A percentile compares a stretch with the other conserved stretches of the same genome.
Evolutionary conservation across 2,329 filamentous ascomycete species (phyloP).

Genomic region (Hymenoscyphus occultus): DNA sequence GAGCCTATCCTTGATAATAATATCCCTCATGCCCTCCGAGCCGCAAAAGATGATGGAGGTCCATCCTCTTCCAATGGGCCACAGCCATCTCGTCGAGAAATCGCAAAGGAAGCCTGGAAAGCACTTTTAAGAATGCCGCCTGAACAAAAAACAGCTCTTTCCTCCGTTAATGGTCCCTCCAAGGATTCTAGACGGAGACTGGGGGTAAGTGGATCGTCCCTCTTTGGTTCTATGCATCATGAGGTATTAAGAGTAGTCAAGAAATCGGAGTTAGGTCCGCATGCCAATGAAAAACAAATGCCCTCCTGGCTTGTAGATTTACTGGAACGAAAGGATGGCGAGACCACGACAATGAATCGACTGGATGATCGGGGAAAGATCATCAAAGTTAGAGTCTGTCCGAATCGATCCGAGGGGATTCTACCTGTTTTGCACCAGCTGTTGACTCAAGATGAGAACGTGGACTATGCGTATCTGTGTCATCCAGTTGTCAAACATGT

Average conservation of each 20-base stretch:
- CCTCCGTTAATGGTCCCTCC: conserved; percentile 2
- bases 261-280: conserved; percentile 64
- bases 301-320: conserved; percentile 63
- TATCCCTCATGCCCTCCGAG: conserved; percentile 28
- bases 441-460: conserved; percentile 60
- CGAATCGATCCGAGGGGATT: conserved; percentile 51
- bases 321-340: conserved; percentile 54
- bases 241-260: conserved; percentile 25
- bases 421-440: conserved; percentile 61
- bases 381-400: conserved; percentile 41
- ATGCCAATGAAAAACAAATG: conserved; percentile 73
- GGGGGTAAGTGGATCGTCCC: conserved; percentile 34
- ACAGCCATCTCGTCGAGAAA: conserved; percentile 23
- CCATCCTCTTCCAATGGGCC: conserved; percentile 7
- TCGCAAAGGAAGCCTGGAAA: conserved; percentile 34
- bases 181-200: conserved; percentile 28
- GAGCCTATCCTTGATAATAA: conserved; percentile 27
- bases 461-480: conserved; percentile 75
- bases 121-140: conserved; percentile 35
- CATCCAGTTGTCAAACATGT: conserved; percentile 73
- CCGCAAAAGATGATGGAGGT: conserved; percentile 23
- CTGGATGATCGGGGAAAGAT: conserved; percentile 44
- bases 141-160: conserved; percentile 11
- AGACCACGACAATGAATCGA: conserved; percentile 52
- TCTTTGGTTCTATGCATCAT: conserved; percentile 14